Evolutionary conservation across 2,329 filamentous ascomycete genomes (phyloP), one percentile per base, ranked within the genome.

Genomic region (Phialophora expanda): DNA sequence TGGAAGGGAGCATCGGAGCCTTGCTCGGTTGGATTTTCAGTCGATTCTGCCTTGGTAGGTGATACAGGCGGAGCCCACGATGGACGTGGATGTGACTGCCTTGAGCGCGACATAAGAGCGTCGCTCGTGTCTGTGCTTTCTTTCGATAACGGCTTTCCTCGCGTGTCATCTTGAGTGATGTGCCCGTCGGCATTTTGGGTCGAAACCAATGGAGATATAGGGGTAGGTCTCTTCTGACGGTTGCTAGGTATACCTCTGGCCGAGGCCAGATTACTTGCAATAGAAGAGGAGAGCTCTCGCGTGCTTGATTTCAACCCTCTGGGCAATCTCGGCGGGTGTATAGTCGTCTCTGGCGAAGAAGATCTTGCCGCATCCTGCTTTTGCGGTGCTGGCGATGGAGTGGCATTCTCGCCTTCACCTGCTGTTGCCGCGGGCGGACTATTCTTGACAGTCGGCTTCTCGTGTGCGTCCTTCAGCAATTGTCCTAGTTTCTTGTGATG

Each of bases 401-500:
- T 22, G 30, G 58, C 30, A 61, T 53, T 51, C 8, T 53, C 48
- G 58, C 20, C 20, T 11, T 61, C 48, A 20, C 30, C 48, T 20
- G 44, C 24, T 4, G 62, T 38, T 41, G 60, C n/a, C 5, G 51
- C 20, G 17, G 41, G 53, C 12, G 57, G 26, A 5, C 32, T 32
- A 24, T 61, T 57, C 53, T 61, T 56, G 9, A n/a, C n/a, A 28
- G 22, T 46, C 4, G 85, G 82, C 64, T 83, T 80, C 61, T 85
- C 84, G 76, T 83, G 80, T 44, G 91, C 89, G 51, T 90, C 86
- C 74, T 90, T 90, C 69, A 98, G 86, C 50, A 97, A 87, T 69
- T 90, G 87, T 17, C 93, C 92, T 12, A 98, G 88, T 68, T 88
- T 89, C 71, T 88, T 87, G 76, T 99, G 95, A 76, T 99, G 92